Percentiles rank a stretch among this genome's conserved stretches.
Evolutionary conservation across 1,284 basidiomycete species (phyloP).

Genomic region (Trametes hirsuta): DNA sequence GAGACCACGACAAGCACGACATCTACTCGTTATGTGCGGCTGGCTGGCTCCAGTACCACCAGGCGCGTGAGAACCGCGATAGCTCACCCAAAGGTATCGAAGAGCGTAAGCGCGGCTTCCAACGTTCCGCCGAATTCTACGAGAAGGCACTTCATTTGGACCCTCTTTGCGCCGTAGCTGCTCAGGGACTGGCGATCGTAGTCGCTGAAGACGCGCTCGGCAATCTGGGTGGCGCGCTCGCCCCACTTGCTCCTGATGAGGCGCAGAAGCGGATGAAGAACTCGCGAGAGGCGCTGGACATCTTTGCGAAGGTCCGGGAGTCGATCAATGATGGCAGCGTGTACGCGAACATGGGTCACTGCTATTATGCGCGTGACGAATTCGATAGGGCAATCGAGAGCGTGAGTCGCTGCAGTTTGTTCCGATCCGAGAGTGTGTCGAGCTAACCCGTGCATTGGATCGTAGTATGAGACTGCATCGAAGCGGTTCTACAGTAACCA

Average conservation of each 20-base stretch:
- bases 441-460: background rate
- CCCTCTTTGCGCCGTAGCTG: slow-evolving; percentile 85
- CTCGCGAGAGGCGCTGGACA: slow-evolving; percentile 81
- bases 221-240: slow-evolving; percentile 54
- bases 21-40: slow-evolving; percentile 90
- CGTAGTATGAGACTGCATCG: slow-evolving; percentile 87
- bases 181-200: slow-evolving; percentile 90
- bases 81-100: slow-evolving; percentile 58
- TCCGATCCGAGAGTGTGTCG: background rate
- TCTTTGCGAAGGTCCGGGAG: slow-evolving; percentile 89
- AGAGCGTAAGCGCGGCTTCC: slow-evolving; percentile 79
- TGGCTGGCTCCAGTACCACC: slow-evolving; percentile 83
- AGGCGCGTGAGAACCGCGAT: slow-evolving; percentile 79
- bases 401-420: slow-evolving; percentile 55
- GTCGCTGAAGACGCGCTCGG: slow-evolving; percentile 89
- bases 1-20: slow-evolving; percentile 83
- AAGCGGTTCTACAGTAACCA: slow-evolving; percentile 72
- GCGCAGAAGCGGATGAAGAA: slow-evolving; percentile 65
- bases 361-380: slow-evolving; percentile 88
- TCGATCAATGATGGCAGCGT: slow-evolving; percentile 84
- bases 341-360: slow-evolving; percentile 94
- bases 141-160: slow-evolving; percentile 87
- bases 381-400: slow-evolving; percentile 93
- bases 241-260: slow-evolving; percentile 59
- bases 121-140: slow-evolving; percentile 85